These are phyloP conservation scores for Thymus quinquecostatus DNA, from an alignment of 257 asterid genomes.

Conservation along the genomic window DNA sequence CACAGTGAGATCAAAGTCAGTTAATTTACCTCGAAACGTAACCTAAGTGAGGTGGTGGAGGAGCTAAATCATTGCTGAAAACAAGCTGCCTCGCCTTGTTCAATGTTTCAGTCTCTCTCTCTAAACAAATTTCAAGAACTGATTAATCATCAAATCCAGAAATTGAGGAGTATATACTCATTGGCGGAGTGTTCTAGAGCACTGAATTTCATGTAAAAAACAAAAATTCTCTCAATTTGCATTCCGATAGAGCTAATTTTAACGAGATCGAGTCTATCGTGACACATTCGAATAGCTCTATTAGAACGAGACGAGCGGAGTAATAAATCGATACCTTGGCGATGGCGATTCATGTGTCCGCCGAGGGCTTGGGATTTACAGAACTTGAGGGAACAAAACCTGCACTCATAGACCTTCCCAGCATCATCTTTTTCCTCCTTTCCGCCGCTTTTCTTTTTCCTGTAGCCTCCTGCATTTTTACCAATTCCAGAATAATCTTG, in stretches of 20 bases:
- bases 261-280: too few relatives aligned
- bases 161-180: neutral
- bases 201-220: neutral
- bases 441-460: constrained; percentile 79
- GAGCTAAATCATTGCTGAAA: constrained; percentile 69
- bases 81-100: constrained; percentile 95
- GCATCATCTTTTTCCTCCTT: constrained; percentile 55
- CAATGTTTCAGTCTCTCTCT: constrained; percentile 96
- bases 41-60: constrained; percentile 60
- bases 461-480: constrained; percentile 42
- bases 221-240: too few relatives aligned
- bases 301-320: neutral
- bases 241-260: too few relatives aligned
- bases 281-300: too few relatives aligned
- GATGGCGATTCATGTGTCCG: constrained; percentile 99
- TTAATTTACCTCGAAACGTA: constrained; percentile 46
- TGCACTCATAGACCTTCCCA: constrained; percentile 92
- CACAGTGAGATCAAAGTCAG: neutral
- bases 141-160: neutral
- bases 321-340: constrained; percentile 57
- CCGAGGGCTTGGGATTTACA: constrained; percentile 99
- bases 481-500: constrained; percentile 43
- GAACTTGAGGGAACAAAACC: constrained; percentile 98
- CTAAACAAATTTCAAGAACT: constrained; percentile 35
- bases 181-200: constrained; percentile 11